Base-by-base conservation (phyloP, 495 filamentous ascomycete species). In the Penicillium cosmopolitanum region DNA sequence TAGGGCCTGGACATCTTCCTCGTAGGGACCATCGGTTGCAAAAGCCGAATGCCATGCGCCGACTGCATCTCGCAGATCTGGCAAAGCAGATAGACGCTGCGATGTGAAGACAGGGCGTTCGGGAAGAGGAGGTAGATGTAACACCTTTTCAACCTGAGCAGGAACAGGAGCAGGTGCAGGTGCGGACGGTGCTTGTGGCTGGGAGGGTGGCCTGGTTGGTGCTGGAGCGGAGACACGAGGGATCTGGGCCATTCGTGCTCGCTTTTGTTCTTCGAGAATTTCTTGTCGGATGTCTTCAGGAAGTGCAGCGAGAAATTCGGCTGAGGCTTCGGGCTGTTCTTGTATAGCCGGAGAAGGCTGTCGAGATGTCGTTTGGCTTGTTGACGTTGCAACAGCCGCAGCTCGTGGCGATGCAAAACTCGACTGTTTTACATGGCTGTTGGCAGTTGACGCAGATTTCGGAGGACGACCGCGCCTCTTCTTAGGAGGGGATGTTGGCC, bases 251-350 rank as follows among this genome's bases (percentile, higher is more conserved):
- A 86, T 75, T 10, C 80, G 84, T 0, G 80, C 73, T 15, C 85
- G 85, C 11, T 80, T 79, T 57, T 91, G 86, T 64, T 96, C 87
- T 6, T 81, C 85, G 9, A 96, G 69, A 13, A 97, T 80, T 76
- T 97, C 93, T 19, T 72, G 72, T 35, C 91, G 85, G 50, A 97
- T 82, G 52, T 96, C 90, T 55, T 89, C 87, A 0, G 93, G 93
- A 0, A 97, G 76, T 19, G 91, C 92, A 12, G 88, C 85, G 34
- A 97, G 85, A 73, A 95, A 93, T 6, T 85, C 85, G 0, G 80
- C 76, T 50, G 92, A 90, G 7, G 90, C 69, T 8, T 83, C 82
- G 8, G 77, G 69, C 43, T 71, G 50, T 7, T 66, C 56, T 33
- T 69, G 68, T 12, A 55, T 18, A 5, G 58, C 60, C 16, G 67